Evolutionary conservation across 2,329 filamentous ascomycete genomes (phyloP), one percentile per base, ranked within the genome.

Genomic region (Alternaria metachromatica): DNA sequence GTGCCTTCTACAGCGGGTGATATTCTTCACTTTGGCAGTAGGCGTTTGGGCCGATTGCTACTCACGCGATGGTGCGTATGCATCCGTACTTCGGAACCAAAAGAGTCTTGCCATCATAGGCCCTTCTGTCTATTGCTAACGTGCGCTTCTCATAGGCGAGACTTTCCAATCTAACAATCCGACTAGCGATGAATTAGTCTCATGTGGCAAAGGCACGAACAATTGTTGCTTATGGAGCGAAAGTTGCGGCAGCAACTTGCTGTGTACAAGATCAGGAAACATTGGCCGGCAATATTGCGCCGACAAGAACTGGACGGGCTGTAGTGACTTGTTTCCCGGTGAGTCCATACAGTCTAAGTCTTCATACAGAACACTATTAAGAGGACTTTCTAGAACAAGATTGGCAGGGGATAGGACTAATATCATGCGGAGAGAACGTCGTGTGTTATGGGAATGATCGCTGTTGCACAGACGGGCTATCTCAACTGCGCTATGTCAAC

Each of bases 251-350:
- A 37, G 26, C 50, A 54, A 54, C 28, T 33, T 54, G 20, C 50
- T 54, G 8, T 54, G 30, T n/a, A 33, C 46, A 49, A 18, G n/a
- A 23, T 20, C 6, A n/a, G n/a, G 18, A 54, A 18, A n/a, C 12
- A 33, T 54, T 45, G 43, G 43, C 43, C 43, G 43, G 50, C 50
- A 54, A 37, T 54, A 54, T 43, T 54, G 50, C 50, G 28, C 50
- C 15, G 50, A 21, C 0, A 37, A n/a, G 37, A 13, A 23, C 33
- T 54, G 50, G 50, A 43, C n/a, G 18, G 33, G 33, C 11, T 54
- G 26, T 37, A 37, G 26, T 15, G 18, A 18, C 18, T 33, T 54
- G 15, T 37, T 13, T 15, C 28, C 50, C 18, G 50, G 50, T 54
- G 20, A 18, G 50, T 54, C 13, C 30, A 23, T 37, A n/a, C 21